Conservation (phyloP, 1,284 basidiomycete species). For the Fistulinella staudtii region DNA sequence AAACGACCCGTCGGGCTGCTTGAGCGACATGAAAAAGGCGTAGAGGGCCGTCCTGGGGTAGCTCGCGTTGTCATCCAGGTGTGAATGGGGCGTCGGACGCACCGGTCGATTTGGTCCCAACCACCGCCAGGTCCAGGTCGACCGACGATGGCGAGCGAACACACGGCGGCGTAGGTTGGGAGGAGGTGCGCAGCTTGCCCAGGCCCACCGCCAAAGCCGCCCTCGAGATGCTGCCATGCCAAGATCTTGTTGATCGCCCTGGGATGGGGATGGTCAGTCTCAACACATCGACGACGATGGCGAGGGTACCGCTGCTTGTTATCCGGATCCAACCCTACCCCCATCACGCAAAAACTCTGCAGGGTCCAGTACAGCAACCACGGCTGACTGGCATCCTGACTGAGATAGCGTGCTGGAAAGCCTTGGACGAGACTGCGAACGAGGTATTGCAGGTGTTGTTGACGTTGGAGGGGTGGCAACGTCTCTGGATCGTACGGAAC, state of each 20-base stretch:
- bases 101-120: slow-evolving; percentile 84
- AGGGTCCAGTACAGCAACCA: slow-evolving; percentile 93
- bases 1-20: slow-evolving; percentile 94
- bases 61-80: too few species aligned
- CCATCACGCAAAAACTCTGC: slow-evolving; percentile 75
- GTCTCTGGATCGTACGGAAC: slow-evolving; percentile 32
- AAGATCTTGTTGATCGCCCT: slow-evolving; percentile 79
- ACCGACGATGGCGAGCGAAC: slow-evolving; percentile 80
- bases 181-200: slow-evolving; percentile 87
- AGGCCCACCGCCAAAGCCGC: slow-evolving; percentile 91
- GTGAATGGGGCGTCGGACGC: slow-evolving; percentile 16
- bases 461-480: slow-evolving; percentile 45
- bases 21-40: slow-evolving; percentile 88
- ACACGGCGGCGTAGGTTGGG: slow-evolving; percentile 88
- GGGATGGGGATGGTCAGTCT: neutral
- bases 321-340: slow-evolving; percentile 70
- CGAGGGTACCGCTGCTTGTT: slow-evolving; percentile 74
- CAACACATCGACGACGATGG: neutral
- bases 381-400: slow-evolving; percentile 87
- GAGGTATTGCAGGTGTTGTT: slow-evolving; percentile 66
- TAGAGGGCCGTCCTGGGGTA: slow-evolving; percentile 65
- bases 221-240: slow-evolving; percentile 73
- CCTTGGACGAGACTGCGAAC: slow-evolving; percentile 68
- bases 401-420: slow-evolving; percentile 71
- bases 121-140: slow-evolving; percentile 66